phyloP scores from a whole-genome alignment of 257 asterid species.

The Ophiorrhiza pumila region DNA sequence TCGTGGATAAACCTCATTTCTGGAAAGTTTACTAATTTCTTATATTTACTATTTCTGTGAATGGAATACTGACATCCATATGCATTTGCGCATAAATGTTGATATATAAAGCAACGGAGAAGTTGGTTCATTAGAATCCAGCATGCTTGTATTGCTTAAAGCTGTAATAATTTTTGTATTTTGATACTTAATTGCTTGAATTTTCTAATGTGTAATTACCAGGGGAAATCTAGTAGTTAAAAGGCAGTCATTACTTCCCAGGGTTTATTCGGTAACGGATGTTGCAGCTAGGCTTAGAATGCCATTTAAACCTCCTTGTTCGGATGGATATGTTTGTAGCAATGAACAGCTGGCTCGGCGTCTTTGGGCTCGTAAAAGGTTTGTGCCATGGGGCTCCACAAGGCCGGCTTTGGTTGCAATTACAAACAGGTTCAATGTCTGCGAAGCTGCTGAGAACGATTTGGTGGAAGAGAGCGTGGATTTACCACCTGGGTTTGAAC shows the following conservation, averaged over 20 bases:
- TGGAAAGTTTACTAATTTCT: not conserved
- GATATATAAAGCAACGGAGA: not conserved
- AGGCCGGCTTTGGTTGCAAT: conserved; percentile 62
- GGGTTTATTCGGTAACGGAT: conserved; percentile 73
- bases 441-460: conserved; percentile 39
- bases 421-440: conserved; percentile 49
- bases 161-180: no score
- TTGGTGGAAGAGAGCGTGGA: conserved; percentile 43
- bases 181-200: not conserved
- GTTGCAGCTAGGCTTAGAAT: conserved; percentile 58
- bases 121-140: not conserved
- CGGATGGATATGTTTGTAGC: conserved; percentile 62
- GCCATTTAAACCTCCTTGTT: conserved; percentile 90
- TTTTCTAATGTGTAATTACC: conserved; percentile 12
- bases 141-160: no score
- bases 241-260: conserved; percentile 83
- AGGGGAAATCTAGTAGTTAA: conserved; percentile 84
- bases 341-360: conserved; percentile 68
- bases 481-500: conserved; percentile 84
- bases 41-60: not conserved
- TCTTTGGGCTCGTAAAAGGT: conserved; percentile 84
- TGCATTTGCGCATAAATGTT: not conserved
- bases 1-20: not conserved
- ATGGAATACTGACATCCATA: not conserved
- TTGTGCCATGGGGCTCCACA: conserved; percentile 95